Percentiles rank a stretch among this genome's conserved stretches.
Conservation (phyloP, 2,329 filamentous ascomycete species). For the Graphilbum ipis-grandicollis region DNA sequence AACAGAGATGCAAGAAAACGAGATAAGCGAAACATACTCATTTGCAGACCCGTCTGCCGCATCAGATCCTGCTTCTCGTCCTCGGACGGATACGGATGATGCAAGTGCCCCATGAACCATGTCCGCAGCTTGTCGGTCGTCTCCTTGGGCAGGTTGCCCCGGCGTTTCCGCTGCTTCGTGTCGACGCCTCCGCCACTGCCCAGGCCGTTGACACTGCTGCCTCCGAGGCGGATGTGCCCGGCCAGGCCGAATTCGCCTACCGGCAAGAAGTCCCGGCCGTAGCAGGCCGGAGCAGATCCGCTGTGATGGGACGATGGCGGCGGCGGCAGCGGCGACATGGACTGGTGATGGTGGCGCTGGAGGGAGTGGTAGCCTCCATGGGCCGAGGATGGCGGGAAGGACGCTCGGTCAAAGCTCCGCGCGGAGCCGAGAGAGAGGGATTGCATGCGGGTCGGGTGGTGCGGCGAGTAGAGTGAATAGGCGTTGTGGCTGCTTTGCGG, state of each 20-base stretch:
- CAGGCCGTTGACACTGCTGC: background rate
- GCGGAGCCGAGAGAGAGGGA: conserved; percentile 27
- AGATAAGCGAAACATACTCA: conserved; percentile 52
- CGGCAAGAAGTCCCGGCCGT: conserved; percentile 25
- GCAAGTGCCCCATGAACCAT: conserved; percentile 64
- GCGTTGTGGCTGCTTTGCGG: background rate
- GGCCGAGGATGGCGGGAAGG: conserved; percentile 18
- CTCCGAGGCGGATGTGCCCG: conserved; percentile 16
- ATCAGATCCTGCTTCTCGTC: conserved; percentile 76
- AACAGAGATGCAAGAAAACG: background rate
- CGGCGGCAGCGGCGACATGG: background rate
- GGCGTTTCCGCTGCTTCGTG: conserved; percentile 40
- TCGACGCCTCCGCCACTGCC: conserved; percentile 14
- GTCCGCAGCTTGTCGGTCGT: conserved; percentile 64
- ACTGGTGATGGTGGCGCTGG: background rate
- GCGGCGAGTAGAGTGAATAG: conserved; percentile 16
- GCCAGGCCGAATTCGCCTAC: conserved; percentile 18
- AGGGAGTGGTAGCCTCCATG: background rate
- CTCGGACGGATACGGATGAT: conserved; percentile 74
- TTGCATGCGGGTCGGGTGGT: conserved; percentile 26
- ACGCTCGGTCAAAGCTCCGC: conserved; percentile 24
- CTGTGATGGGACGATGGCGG: too few relatives aligned
- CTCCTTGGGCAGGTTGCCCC: conserved; percentile 81
- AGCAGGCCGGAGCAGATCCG: conserved; percentile 2
- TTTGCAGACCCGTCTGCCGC: conserved; percentile 56